Conservation (phyloP, 371 early-diverging fungal genomes). For the Rhizomucor pusillus region DNA sequence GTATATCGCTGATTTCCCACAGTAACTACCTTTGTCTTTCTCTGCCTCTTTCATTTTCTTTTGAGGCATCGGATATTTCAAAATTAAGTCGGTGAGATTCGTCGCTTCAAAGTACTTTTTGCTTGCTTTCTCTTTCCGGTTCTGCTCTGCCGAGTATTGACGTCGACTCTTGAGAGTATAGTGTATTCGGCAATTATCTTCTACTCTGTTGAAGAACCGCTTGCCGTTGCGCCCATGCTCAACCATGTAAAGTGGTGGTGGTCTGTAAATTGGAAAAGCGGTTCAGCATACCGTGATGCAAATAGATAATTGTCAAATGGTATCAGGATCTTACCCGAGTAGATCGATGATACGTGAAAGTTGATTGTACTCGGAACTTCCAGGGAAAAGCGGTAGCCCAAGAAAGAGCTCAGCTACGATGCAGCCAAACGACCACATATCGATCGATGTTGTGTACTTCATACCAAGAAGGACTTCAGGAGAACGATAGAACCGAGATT, state of each 20-base stretch:
- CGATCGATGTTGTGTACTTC: constrained; percentile 88
- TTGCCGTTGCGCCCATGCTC: constrained; percentile 77
- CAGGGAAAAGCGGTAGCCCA: constrained; percentile 94
- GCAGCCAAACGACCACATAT: constrained; percentile 99
- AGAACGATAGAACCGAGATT: constrained; percentile 95
- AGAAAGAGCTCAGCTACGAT: constrained; percentile 91
- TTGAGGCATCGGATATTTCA: constrained; percentile 72
- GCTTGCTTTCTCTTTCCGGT: constrained; percentile 73
- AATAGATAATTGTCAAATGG: neutral
- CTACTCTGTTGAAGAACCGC: constrained; percentile 69
- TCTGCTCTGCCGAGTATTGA: constrained; percentile 73
- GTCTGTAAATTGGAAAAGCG: constrained; percentile 5
- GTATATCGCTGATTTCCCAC: neutral
- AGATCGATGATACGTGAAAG: constrained; percentile 89
- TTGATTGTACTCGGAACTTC: constrained; percentile 95
- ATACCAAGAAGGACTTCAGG: constrained; percentile 96
- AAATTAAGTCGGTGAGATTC: constrained; percentile 79
- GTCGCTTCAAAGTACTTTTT: constrained; percentile 83
- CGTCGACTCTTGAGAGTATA: constrained; percentile 79
- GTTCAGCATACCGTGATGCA: neutral
- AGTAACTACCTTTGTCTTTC: constrained; percentile 57
- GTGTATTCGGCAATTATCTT: constrained; percentile 33
- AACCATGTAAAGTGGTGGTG: constrained; percentile 79
- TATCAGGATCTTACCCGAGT: constrained; percentile 59
- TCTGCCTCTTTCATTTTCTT: constrained; percentile 61